Evolutionary conservation across 805 yeast species (phyloP).

Genomic region (Dipodascopsis uninucleata): DNA sequence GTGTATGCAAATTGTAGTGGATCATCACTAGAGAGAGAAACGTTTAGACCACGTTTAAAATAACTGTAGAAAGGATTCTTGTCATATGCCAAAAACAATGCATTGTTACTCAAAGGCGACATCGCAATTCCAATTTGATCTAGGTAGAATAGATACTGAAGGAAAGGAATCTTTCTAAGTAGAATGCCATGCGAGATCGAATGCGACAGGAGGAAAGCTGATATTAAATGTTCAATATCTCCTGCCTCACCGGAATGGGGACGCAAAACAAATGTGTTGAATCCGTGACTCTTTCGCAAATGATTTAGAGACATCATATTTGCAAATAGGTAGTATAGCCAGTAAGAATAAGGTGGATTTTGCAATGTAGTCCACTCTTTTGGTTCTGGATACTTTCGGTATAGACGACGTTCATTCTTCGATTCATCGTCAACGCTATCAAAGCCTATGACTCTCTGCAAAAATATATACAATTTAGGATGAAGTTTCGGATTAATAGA

Average conservation of each 20-base stretch:
- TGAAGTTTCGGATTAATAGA: conserved; percentile 77
- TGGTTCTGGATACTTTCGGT: conserved; percentile 82
- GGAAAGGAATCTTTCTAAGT: conserved; percentile 87
- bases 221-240: conserved; percentile 92
- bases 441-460: conserved; percentile 94
- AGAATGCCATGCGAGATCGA: conserved; percentile 94
- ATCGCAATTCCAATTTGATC: conserved; percentile 97
- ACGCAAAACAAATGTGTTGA: conserved; percentile 86
- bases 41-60: conserved; percentile 90
- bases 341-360: conserved; percentile 98
- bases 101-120: conserved; percentile 97
- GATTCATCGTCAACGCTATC: conserved; percentile 99
- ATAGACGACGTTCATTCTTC: conserved; percentile 78
- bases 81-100: conserved; percentile 90
- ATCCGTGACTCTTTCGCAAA: conserved; percentile 70
- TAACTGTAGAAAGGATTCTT: conserved; percentile 92
- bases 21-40: conserved; percentile 93
- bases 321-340: conserved; percentile 82
- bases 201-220: conserved; percentile 84
- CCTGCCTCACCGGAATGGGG: conserved; percentile 99
- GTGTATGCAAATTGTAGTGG: conserved; percentile 97
- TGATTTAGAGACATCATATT: conserved; percentile 82
- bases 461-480: conserved; percentile 85
- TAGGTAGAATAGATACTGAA: conserved; percentile 87
- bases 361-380: conserved; percentile 68